Evolutionary conservation across 169 alveolate species (phyloP), one percentile per base, ranked within the genome.

Genomic region (Plasmodium billcollinsi): DNA sequence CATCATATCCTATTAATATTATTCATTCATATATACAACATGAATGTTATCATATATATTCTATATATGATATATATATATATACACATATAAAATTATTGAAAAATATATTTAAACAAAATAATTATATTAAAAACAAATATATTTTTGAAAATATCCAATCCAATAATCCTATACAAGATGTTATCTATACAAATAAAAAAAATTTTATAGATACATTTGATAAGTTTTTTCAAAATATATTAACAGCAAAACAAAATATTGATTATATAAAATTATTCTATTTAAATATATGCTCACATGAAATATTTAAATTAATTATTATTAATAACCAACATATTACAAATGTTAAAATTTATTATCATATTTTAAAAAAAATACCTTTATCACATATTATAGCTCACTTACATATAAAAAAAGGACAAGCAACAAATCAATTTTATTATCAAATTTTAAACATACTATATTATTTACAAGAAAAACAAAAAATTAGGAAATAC

Each of bases 21-120:
- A 47, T 56, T 18, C 54, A 56, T 80, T 67, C 59, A n/a, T 80
- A 80, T 58, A 70, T 80, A 24, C 72, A 80, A 69, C 9, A 33
- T 33, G 85, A 69, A 8, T 73, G 59, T 49, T 20, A 54, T 20
- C 20, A 80, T 9, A 66, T 67, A 15, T 43, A 26, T 5, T 54
- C 90, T 14, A 56, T 67, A 7, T 80, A 62, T 65, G 90, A 80
- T 47, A 5, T 80, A 29, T 80, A 80, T 49, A 80, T 69, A 1
- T 73, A n/a, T 18, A 20, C 56, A 11, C 90, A 80, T 29, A 67
- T 80, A 9, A 71, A 80, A 43, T 63, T 80, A 33, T 52, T 80
- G 24, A 59, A 80, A 69, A 58, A 80, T 80, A 26, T 80, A 21
- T 67, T 80, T 61, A 80, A 71, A 80, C 45, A 52, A 72, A 67